A percentile compares a stretch with the other conserved stretches of the same genome.
Evolutionary conservation across 78 protist genomes (phyloP).

Genomic region (Protostelium mycophagum): DNA sequence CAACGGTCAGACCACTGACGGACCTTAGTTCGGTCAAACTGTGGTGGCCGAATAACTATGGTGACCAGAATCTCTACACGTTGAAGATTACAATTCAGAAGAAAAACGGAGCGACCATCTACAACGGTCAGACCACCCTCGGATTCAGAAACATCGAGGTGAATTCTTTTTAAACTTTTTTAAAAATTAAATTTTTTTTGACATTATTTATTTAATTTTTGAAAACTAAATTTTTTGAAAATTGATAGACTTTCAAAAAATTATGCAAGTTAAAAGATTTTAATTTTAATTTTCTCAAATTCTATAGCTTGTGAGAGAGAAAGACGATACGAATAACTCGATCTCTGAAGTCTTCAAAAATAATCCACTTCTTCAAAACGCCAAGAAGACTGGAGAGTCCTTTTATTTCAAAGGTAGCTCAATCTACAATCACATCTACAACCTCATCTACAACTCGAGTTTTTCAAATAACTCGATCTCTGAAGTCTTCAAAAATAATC

Average conservation of each 20-base stretch:
- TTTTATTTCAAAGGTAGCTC: neutral
- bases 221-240: too few relatives aligned
- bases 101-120: neutral
- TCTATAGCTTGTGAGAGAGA: neutral
- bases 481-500: neutral
- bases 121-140: neutral
- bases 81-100: neutral
- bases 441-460: too few relatives aligned
- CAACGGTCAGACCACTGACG: neutral
- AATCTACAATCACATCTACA: too few relatives aligned
- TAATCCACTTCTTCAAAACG: too few relatives aligned
- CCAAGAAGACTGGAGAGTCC: neutral
- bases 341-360: neutral
- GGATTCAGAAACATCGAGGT: neutral
- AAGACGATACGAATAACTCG: neutral
- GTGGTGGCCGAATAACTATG: conserved; percentile 62
- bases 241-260: too few relatives aligned
- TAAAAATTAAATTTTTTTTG: too few relatives aligned
- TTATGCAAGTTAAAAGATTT: too few relatives aligned
- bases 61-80: conserved; percentile 30
- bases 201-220: too few relatives aligned
- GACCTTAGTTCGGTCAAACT: neutral
- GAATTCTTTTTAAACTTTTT: neutral
- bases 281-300: too few relatives aligned
- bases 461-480: conserved; percentile 6